Evolutionary conservation across 2,329 filamentous ascomycete species (phyloP).

Genomic region (Dryadomyces quercus-mongolicae): DNA sequence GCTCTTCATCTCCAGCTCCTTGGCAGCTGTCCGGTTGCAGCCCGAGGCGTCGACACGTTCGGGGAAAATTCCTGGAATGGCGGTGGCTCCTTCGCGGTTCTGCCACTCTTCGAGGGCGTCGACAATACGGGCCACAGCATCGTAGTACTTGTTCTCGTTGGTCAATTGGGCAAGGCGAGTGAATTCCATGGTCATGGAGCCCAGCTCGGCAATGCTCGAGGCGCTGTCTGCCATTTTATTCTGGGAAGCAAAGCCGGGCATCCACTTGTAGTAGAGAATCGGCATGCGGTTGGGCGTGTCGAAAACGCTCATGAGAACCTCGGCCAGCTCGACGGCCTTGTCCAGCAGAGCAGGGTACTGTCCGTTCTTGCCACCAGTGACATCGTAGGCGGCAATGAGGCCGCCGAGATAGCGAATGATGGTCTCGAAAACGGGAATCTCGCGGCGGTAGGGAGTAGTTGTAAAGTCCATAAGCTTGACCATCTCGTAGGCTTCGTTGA

Average conservation of each 20-base stretch:
- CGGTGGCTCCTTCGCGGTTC: constrained; percentile 41
- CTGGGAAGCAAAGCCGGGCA: constrained; percentile 49
- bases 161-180: constrained; percentile 81
- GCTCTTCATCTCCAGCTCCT: constrained; percentile 14
- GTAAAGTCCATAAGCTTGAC: constrained; percentile 62
- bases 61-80: constrained; percentile 71
- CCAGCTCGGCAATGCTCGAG: constrained; percentile 59
- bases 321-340: constrained; percentile 69
- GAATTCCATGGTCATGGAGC: constrained; percentile 76
- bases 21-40: constrained; percentile 47
- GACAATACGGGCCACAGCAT: constrained; percentile 77
- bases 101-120: constrained; percentile 68
- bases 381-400: constrained; percentile 73
- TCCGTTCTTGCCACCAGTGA: constrained; percentile 50
- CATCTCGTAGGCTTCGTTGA: constrained; percentile 59
- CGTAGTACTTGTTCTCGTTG: constrained; percentile 71
- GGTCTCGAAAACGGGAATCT: constrained; percentile 88
- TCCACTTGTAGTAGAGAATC: constrained; percentile 67
- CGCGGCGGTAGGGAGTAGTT: constrained; percentile 42
- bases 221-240: constrained; percentile 47
- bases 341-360: constrained; percentile 56
- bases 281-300: constrained; percentile 95
- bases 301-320: constrained; percentile 71
- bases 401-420: constrained; percentile 87
- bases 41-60: constrained; percentile 66